Evolutionary conservation across 495 filamentous ascomycete species (phyloP), one percentile per base, ranked within the genome.

Genomic region (Hypoxylon intermedium): DNA sequence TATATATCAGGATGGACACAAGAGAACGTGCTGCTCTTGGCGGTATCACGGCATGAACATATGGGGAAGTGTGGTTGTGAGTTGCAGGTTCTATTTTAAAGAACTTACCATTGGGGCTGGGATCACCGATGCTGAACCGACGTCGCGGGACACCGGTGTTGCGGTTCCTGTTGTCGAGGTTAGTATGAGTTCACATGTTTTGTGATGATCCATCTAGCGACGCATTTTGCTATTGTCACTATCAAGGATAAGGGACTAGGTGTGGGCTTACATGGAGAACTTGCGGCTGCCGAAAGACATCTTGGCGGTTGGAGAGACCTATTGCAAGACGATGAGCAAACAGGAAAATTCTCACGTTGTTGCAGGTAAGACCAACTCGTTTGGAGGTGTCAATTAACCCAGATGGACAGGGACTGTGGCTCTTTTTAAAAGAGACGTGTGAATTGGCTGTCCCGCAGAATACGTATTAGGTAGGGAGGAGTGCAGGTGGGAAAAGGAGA

Each of bases 91-190:
- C 34, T 15, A 23, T 59, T 36, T 38, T 15, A 23, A 51, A 49
- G 11, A 37, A 43, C 71, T 60, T 72, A 83, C 81, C 81, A 63
- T 78, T 83, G 5, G 67, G 21, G 53, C 78, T 77, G 1, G 80
- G 77, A 52, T 83, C 80, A 40, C 74, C 73, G 16, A 77, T 77
- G 47, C 80, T 83, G 60, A 83, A 83, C 48, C 81, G 76, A 34
- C 82, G 71, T n/a, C 70, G 71, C 23, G 81, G 82, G 9, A 78
- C 73, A 30, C 82, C 82, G 38, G 82, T 82, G 63, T 80, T 78
- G 51, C 81, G 70, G 67, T 84, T 84, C 70, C 67, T 72, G n/a
- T 58, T 20, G 20, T 57, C 16, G 11, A 5, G 15, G n/a, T 13
- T 13, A 19, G 18, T 43, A 34, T 56, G 31, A 16, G 28, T 56